Conservation (phyloP, 2,329 filamentous ascomycete genomes). For the Monosporascus ibericus region DNA sequence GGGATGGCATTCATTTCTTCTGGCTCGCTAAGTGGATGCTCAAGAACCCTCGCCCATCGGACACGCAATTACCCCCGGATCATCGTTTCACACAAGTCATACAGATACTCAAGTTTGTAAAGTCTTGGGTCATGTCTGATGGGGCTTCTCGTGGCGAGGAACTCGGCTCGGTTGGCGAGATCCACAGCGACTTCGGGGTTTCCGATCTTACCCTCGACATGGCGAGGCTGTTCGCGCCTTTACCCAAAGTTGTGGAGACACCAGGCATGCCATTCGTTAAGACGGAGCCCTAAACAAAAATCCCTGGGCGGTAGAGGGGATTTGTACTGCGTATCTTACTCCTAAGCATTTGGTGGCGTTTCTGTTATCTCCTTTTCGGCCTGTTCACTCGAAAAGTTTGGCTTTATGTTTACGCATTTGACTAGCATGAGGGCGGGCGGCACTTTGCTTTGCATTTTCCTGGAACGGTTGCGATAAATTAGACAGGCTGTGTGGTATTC, state of each 20-base stretch:
- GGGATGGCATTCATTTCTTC: conserved; percentile 68
- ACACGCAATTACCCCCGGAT: conserved; percentile 52
- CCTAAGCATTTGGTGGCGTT: conserved; percentile 24
- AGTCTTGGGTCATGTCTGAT: conserved; percentile 56
- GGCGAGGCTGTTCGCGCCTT: conserved; percentile 63
- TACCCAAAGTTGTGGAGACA: conserved; percentile 38
- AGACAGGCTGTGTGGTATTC: conserved; percentile 27
- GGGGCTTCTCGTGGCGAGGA: conserved; percentile 60
- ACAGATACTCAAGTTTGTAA: conserved; percentile 52
- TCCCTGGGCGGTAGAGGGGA: conserved; percentile 2
- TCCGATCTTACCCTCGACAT: conserved; percentile 63
- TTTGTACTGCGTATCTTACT: conserved; percentile 9
- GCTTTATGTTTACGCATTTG: conserved; percentile 21
- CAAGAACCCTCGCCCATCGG: conserved; percentile 47
- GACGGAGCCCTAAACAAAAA: conserved; percentile 27
- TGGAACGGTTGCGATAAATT: conserved; percentile 25
- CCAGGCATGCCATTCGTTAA: conserved; percentile 37
- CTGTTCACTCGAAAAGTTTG: conserved; percentile 21
- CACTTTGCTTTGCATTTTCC: conserved; percentile 29
- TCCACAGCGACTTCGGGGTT: conserved; percentile 60
- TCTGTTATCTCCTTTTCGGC: conserved; percentile 21
- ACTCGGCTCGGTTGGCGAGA: conserved; percentile 61
- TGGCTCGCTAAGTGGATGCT: conserved; percentile 64
- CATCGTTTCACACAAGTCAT: conserved; percentile 55
- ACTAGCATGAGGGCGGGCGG: conserved; percentile 27